Base-by-base conservation (phyloP, 2,329 filamentous ascomycete genomes). In the Xylaria polymorpha region DNA sequence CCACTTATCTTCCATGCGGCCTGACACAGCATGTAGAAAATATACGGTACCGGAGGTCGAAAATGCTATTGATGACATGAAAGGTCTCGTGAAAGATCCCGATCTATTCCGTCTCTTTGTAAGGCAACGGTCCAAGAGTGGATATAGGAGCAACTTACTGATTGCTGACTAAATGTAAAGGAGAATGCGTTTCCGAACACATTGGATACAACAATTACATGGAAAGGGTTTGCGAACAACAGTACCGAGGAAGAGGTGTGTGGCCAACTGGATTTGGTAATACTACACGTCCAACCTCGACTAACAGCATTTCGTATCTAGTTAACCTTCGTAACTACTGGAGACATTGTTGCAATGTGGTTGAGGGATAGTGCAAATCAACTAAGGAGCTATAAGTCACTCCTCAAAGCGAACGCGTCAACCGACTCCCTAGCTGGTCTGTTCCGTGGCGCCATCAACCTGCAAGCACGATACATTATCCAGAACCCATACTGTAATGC, bases 331-430 rank as follows among this genome's bases (percentile, higher is more conserved):
- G 88, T 94, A 69, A 92, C 94, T 41, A 97, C 93, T 0, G 94
- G 93, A 37, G 93, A 97, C 76, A 97, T 97, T 79, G 91, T 97
- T 73, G 94, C 95, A 0, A 94, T 97, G 81, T 98, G 95, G 95
- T 83, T 98, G 61, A 90, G 95, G 56, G 94, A 98, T 80, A 97
- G 92, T 62, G 89, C 91, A 55, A 94, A 94, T 79, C 92, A 94
- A 79, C 85, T 94, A 80, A 90, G 92, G 74, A 91, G 89, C 44
- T 94, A 94, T 79, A 85, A 91, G 61, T 84, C 89, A 1, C 77
- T 94, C 18, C 83, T 94, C 39, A 84, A 83, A 64, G 82, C 85
- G 18, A 84, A 85, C 64, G 79, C 80, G 35, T 83, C 83, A n/a
- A 76, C 81, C 9, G 81, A 88, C 74, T 88, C 87, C 4, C 83